These are phyloP conservation scores for Cercospora brassicicola DNA, from an alignment of 2,329 filamentous ascomycete species.

Conservation along the genomic window DNA sequence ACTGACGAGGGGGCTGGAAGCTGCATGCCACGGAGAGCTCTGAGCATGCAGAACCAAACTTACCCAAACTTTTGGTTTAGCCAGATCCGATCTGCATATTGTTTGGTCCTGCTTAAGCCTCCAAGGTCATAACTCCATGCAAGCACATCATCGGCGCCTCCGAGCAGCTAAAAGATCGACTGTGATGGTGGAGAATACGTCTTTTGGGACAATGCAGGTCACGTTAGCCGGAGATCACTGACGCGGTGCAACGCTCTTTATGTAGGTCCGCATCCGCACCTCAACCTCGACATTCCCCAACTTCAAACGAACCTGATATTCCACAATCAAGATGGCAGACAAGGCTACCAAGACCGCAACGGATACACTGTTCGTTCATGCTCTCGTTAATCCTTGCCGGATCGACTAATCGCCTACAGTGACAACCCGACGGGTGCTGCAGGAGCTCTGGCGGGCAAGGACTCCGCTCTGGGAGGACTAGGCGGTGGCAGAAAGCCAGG, in stretches of 20 bases:
- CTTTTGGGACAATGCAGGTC: slow-evolving; percentile 5
- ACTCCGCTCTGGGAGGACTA: slow-evolving; percentile 12
- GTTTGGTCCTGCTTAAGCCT: not conserved
- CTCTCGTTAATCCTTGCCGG: too few species aligned
- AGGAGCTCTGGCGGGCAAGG: slow-evolving; percentile 8
- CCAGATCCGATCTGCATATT: not conserved
- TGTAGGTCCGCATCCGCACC: not conserved
- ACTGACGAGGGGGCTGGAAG: not conserved
- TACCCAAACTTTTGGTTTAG: not conserved
- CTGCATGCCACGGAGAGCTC: not conserved
- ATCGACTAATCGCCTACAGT: not conserved
- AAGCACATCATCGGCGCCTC: not conserved
- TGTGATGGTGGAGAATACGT: not conserved
- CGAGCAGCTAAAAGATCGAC: not conserved
- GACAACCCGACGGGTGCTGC: slow-evolving; percentile 1
- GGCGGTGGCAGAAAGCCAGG: slow-evolving; percentile 3
- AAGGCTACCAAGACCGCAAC: slow-evolving; percentile 15
- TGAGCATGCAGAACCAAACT: not conserved
- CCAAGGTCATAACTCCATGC: not conserved
- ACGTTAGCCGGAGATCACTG: not conserved
- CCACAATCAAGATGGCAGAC: slow-evolving; percentile 4
- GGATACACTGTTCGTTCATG: slow-evolving; percentile 1
- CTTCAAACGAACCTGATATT: not conserved
- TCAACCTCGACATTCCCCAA: not conserved
- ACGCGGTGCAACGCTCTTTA: not conserved